Evolutionary conservation across 176 grass and related monocot genomes (phyloP), one percentile per base, ranked within the genome.

Genomic region (Aegilops tauschii): DNA sequence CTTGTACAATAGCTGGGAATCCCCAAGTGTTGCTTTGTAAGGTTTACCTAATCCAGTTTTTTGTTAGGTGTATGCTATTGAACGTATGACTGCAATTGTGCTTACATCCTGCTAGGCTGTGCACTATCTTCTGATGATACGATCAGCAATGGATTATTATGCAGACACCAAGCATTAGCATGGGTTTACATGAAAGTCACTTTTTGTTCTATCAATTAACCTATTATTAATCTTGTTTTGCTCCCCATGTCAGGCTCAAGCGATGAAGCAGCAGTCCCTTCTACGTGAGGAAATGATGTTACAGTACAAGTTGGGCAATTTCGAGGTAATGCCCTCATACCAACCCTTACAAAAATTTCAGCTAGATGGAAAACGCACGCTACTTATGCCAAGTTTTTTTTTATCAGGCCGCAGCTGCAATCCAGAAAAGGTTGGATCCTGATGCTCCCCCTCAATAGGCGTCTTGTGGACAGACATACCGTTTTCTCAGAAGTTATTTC

Each of bases 251-350:
- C 78, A 99, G 97, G 97, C 97, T 90, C 92, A 97, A 97, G 97
- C 92, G 37, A 99, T 99, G 94, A 99, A 99, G 85, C 92, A 99
- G 80, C 97, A 99, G 69, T 49, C 92, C 86, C 90, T 90, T 58
- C 80, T 99, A 61, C 95, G 94, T 4, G 97, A 99, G 82, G 97
- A 99, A 97, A 99, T 99, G 97, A 93, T 92, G 85, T 94, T 93
- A 79, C 97, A 97, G 66, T 99, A 97, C 83, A 94, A 75, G 69
- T 66, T 99, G 83, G 97, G 94, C 47, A 98, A 98, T 88, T 82
- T 69, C 61, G 94, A 99, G 97, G 97, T 99, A 64, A 59, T 68
- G 32, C 29, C 62, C 28, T 52, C 25, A 65, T 80, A 16, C 11
- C 76, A 30, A 71, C 11, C 12, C 12, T 47, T 47, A 47, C 44